Evolutionary conservation across 257 asterid genomes (phyloP), one percentile per base, ranked within the genome.

Genomic region (Phtheirospermum japonicum): DNA sequence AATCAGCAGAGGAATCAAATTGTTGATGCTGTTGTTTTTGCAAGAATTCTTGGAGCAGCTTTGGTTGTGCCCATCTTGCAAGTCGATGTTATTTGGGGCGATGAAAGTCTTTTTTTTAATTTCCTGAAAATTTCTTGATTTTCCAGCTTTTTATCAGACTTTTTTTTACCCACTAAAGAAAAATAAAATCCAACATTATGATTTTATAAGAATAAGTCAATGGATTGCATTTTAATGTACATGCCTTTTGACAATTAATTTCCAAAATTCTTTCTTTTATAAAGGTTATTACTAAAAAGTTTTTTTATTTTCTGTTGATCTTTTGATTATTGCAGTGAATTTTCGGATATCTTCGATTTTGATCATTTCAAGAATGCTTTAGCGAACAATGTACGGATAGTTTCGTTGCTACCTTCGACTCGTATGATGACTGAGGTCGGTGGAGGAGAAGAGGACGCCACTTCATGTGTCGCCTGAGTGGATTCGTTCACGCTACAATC

Each of bases 1-100:
- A 92, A 92, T 76, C 99, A 92, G 80, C 99, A 92, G 79, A 79
- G 97, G 85, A 89, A 92, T 75, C 99, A 92, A 82, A 86, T 92
- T 76, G 97, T 92, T 57, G 99, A 92, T 74, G 97, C 99, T 45
- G 99, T 92, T 4, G 96, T 92, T 34, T 86, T 92, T 75, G 95
- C 98, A 0, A 86, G 97, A 32, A 83, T 91, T 52, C 92, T 91
- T 49, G 97, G 97, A 13, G 99, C 99, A n/a, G 81, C 95, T 68
- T 70, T 92, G 65, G n/a, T n/a, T n/a, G n/a, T n/a, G n/a, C n/a
- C n/a, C n/a, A n/a, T n/a, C n/a, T n/a, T n/a, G n/a, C n/a, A 89
- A 79, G 96, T 92, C 39, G 89, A 92, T 79, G 96, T 86, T 50
- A 92, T 92, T 12, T 92, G 97, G 99, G 94, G 96, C 53, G 99